Conservation (phyloP, 805 yeast species). For the Wickerhamiella brachini region DNA sequence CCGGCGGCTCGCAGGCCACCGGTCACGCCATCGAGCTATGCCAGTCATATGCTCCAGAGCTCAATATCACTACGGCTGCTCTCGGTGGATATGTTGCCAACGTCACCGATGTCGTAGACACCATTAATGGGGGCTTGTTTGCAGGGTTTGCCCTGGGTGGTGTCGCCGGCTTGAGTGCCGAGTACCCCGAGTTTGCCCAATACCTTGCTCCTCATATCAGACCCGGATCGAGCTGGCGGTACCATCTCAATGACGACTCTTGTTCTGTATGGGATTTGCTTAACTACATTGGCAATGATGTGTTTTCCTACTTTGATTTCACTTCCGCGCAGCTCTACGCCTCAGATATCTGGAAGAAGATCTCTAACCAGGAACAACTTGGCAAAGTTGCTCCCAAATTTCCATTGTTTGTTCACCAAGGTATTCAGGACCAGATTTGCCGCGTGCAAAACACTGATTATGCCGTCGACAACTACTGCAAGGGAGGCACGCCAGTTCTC, state of each 20-base stretch:
- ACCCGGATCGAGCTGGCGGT: constrained; percentile 8
- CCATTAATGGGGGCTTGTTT: constrained; percentile 13
- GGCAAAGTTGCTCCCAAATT: constrained; percentile 16
- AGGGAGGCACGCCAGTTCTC: constrained; percentile 7
- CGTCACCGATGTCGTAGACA: constrained; percentile 10
- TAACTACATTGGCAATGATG: constrained; percentile 11
- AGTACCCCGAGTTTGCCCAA: constrained; percentile 16
- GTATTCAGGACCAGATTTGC: constrained; percentile 17
- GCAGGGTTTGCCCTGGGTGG: constrained; percentile 19
- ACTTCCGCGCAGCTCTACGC: constrained; percentile 5
- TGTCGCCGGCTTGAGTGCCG: constrained; percentile 18
- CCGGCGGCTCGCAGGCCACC: constrained; percentile 18
- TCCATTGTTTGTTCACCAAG: constrained; percentile 19
- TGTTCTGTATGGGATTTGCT: constrained; percentile 11
- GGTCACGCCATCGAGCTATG: constrained; percentile 19
- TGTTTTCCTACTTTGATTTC: constrained; percentile 7
- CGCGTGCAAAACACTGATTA: constrained; percentile 10
- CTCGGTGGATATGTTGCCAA: constrained; percentile 17
- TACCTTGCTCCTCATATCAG: constrained; percentile 6
- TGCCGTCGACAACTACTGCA: constrained; percentile 15
- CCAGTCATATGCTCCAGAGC: constrained; percentile 17
- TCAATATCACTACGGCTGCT: constrained; percentile 14
- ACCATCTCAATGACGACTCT: constrained; percentile 7
- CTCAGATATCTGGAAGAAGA: constrained; percentile 6
- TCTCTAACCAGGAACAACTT: constrained; percentile 12